Conservation (phyloP, 1,139 yeast genomes). For the Citeromyces siamensis region DNA sequence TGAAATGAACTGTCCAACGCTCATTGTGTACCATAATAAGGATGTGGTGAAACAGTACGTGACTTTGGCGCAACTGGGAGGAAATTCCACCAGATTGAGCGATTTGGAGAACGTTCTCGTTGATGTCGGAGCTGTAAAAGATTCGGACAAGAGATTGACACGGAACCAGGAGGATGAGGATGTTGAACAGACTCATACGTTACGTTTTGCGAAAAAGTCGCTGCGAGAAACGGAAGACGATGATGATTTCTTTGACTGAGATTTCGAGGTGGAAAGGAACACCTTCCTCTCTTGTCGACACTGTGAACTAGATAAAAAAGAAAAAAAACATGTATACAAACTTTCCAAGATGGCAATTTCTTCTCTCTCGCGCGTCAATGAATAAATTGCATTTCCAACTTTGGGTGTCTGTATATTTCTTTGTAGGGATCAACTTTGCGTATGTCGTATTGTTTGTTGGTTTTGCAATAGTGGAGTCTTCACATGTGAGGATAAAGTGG, state of each 20-base stretch:
- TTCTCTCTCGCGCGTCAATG: too few relatives aligned
- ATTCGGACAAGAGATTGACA: conserved; percentile 51
- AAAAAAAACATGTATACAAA: too few relatives aligned
- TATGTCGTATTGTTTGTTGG: too few relatives aligned
- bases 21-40: conserved; percentile 65
- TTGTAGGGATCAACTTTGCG: too few relatives aligned
- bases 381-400: too few relatives aligned
- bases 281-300: too few relatives aligned
- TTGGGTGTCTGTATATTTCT: too few relatives aligned
- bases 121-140: conserved; percentile 48
- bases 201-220: conserved; percentile 44
- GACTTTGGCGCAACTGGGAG: conserved; percentile 74
- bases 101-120: conserved; percentile 69
- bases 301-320: too few relatives aligned
- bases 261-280: neutral
- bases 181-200: conserved; percentile 29
- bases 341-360: too few relatives aligned
- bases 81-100: conserved; percentile 53
- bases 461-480: too few relatives aligned
- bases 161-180: conserved; percentile 51
- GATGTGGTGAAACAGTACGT: conserved; percentile 69
- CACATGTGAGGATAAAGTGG: too few relatives aligned
- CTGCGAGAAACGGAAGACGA: conserved; percentile 30
- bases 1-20: conserved; percentile 80
- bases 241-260: conserved; percentile 32